Evolutionary conservation across 2,329 filamentous ascomycete genomes (phyloP).

Genomic region (Aphanoascus verrucosus): DNA sequence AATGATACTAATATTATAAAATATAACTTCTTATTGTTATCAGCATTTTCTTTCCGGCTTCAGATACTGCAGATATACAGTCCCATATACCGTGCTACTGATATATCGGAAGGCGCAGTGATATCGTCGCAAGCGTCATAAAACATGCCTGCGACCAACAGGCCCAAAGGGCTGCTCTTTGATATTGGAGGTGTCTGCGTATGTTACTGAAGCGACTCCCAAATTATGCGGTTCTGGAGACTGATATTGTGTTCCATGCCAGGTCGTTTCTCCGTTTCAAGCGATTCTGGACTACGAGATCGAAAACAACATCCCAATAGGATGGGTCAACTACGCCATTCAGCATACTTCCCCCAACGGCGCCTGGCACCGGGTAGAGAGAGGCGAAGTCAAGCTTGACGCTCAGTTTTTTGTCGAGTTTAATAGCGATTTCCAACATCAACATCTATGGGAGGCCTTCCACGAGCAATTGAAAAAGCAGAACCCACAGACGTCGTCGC

Average conservation of each 20-base stretch:
- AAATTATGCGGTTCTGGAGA: neutral
- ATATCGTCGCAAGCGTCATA: neutral
- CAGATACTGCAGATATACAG: neutral
- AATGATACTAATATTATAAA: too few species aligned
- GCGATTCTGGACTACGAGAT: conserved; percentile 85
- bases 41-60: neutral
- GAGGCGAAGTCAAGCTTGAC: conserved; percentile 68
- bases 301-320: conserved; percentile 62
- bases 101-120: neutral
- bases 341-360: conserved; percentile 66
- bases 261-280: conserved; percentile 89
- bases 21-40: neutral
- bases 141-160: conserved; percentile 35
- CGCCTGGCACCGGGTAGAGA: conserved; percentile 80
- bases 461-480: conserved; percentile 28
- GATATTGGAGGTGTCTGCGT: conserved; percentile 97
- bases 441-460: conserved; percentile 57
- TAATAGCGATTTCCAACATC: conserved; percentile 58
- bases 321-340: conserved; percentile 88
- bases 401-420: conserved; percentile 65
- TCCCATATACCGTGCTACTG: neutral
- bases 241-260: conserved; percentile 1
- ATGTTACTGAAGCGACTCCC: conserved; percentile 37
- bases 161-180: conserved; percentile 69
- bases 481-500: conserved; percentile 4